Percentiles rank a stretch among this genome's conserved stretches.
phyloP scores from a whole-genome alignment of 2,329 filamentous ascomycete genomes.

The Ascochyta fabae region DNA sequence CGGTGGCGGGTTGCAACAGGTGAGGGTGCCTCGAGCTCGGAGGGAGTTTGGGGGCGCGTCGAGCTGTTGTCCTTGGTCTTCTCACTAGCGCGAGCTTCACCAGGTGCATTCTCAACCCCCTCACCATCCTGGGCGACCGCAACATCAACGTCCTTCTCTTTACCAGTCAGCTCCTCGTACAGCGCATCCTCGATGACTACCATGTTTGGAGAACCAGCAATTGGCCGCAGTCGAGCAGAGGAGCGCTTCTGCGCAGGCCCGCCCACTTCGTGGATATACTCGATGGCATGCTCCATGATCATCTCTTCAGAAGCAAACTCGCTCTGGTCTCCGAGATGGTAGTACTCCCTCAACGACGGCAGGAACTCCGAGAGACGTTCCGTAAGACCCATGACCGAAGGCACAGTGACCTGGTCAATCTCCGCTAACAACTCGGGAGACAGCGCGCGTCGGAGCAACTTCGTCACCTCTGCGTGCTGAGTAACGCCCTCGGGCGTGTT shows the following conservation, averaged over 20 bases:
- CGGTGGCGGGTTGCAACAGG: slow-evolving; percentile 33
- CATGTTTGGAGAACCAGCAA: slow-evolving; percentile 42
- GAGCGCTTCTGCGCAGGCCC: slow-evolving; percentile 43
- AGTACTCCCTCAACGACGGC: slow-evolving; percentile 52
- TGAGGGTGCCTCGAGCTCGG: slow-evolving; percentile 36
- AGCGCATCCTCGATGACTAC: slow-evolving; percentile 44
- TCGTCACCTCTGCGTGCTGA: slow-evolving; percentile 18
- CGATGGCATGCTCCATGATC: slow-evolving; percentile 47
- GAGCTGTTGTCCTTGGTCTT: slow-evolving; percentile 16
- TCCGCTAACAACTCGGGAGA: slow-evolving; percentile 53
- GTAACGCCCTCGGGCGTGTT: slow-evolving; percentile 20
- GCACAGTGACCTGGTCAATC: slow-evolving; percentile 55
- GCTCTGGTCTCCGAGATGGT: slow-evolving; percentile 42
- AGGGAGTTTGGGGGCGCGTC: slow-evolving; percentile 25
- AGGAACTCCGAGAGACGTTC: slow-evolving; percentile 55
- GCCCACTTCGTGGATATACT: slow-evolving; percentile 39
- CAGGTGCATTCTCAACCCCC: slow-evolving; percentile 9
- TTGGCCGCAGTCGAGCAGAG: slow-evolving; percentile 41
- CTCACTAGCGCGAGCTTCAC: slow-evolving; percentile 21
- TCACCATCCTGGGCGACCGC: slow-evolving; percentile 14
- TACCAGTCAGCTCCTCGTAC: slow-evolving; percentile 40
- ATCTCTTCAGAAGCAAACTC: slow-evolving; percentile 46
- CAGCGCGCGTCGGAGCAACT: slow-evolving; percentile 38
- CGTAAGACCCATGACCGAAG: slow-evolving; percentile 54
- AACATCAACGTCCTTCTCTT: slow-evolving; percentile 22